Conservation (phyloP, 495 filamentous ascomycete species). For the Aspergillus nanangensis region DNA sequence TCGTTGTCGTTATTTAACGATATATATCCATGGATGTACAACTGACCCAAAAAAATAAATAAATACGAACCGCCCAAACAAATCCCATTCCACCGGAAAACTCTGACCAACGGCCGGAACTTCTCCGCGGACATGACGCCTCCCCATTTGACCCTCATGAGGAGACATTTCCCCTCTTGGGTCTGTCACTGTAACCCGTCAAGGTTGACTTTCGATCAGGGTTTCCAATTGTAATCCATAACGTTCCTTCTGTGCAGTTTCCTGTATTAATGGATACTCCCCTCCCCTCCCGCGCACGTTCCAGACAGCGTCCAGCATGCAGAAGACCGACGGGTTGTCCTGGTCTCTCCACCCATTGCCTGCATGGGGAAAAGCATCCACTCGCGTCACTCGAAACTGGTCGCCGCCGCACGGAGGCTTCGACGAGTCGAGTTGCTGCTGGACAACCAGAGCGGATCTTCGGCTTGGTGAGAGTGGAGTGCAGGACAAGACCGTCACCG, state of each 20-base stretch:
- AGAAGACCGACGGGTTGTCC: conserved; percentile 1
- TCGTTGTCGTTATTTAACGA: too few species aligned
- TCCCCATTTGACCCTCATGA: conserved; percentile 1
- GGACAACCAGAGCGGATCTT: conserved; percentile 14
- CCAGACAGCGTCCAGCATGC: conserved; percentile 3
- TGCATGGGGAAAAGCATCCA: conserved; percentile 14
- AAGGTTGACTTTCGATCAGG: too few species aligned
- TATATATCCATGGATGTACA: too few species aligned
- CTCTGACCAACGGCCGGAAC: conserved; percentile 1
- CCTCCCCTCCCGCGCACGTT: neutral
- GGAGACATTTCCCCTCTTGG: too few species aligned
- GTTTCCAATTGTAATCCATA: too few species aligned
- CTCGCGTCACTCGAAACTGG: conserved; percentile 3
- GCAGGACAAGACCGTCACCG: neutral
- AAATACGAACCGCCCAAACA: too few species aligned
- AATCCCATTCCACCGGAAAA: too few species aligned
- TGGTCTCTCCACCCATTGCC: conserved; percentile 15
- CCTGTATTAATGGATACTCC: too few species aligned
- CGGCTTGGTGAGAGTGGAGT: conserved; percentile 11
- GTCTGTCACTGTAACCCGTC: too few species aligned
- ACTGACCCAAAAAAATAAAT: too few species aligned
- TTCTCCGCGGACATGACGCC: conserved; percentile 6
- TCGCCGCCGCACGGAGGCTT: conserved; percentile 11
- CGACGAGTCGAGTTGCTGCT: conserved; percentile 7
- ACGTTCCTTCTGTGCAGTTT: too few species aligned